Evolutionary conservation across 2,329 filamentous ascomycete genomes (phyloP).

Genomic region (Penicillium carneum): DNA sequence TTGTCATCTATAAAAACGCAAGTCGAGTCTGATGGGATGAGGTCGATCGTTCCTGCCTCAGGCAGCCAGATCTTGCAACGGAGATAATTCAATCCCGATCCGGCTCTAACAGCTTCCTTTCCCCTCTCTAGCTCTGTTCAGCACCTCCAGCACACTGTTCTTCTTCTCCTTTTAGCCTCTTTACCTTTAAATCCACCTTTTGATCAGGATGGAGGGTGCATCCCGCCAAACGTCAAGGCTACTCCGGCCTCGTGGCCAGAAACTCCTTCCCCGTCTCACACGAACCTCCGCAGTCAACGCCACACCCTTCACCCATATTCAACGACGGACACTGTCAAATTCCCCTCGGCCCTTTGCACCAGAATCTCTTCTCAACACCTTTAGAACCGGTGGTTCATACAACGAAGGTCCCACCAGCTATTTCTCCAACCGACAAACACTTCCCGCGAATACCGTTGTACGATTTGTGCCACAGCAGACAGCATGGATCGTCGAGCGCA

Average conservation of each 20-base stretch:
- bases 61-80: slow-evolving; percentile 27
- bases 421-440: slow-evolving; percentile 69
- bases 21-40: neutral
- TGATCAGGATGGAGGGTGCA: slow-evolving; percentile 47
- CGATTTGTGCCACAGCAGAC: slow-evolving; percentile 99
- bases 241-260: slow-evolving; percentile 38
- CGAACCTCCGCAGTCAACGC: slow-evolving; percentile 24
- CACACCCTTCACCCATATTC: slow-evolving; percentile 36
- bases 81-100: slow-evolving; percentile 27
- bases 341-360: slow-evolving; percentile 40
- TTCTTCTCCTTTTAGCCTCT: slow-evolving; percentile 10
- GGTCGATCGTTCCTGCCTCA: slow-evolving; percentile 34
- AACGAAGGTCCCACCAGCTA: slow-evolving; percentile 70
- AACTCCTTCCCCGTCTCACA: slow-evolving; percentile 36
- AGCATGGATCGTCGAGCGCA: slow-evolving; percentile 98
- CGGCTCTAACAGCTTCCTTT: slow-evolving; percentile 24
- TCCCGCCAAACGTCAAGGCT: slow-evolving; percentile 47
- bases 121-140: slow-evolving; percentile 19
- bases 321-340: slow-evolving; percentile 43
- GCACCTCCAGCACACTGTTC: slow-evolving; percentile 6
- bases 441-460: slow-evolving; percentile 92
- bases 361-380: slow-evolving; percentile 45
- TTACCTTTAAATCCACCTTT: slow-evolving; percentile 1
- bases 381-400: slow-evolving; percentile 35
- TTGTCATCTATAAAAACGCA: too few relatives aligned